A percentile compares a stretch with the other conserved stretches of the same genome.
phyloP scores from a whole-genome alignment of 257 asterid species.

The Solanum chaucha region DNA sequence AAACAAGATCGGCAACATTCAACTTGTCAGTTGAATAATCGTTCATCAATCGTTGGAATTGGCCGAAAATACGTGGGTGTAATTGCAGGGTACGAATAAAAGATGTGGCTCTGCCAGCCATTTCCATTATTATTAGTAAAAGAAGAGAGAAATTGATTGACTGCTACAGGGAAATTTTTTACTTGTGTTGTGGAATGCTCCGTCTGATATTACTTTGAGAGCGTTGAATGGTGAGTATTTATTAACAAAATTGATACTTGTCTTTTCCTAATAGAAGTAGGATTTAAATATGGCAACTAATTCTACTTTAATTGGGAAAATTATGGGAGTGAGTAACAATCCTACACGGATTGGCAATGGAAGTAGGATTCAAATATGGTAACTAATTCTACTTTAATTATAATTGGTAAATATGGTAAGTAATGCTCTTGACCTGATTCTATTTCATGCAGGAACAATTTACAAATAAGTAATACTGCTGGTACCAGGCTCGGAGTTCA shows the following conservation, averaged over 20 bases:
- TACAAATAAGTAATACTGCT: no score
- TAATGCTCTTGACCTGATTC: neutral
- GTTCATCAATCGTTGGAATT: neutral
- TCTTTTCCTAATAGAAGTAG: neutral
- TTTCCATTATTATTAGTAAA: neutral
- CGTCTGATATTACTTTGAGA: no score
- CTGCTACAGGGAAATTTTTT: no score
- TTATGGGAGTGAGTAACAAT: no score
- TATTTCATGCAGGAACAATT: no score
- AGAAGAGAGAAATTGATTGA: neutral
- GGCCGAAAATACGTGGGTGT: neutral
- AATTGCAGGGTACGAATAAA: neutral
- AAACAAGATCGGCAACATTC: neutral
- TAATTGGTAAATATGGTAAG: neutral
- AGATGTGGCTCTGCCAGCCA: no score
- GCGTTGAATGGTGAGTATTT: no score
- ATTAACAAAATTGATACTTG: neutral
- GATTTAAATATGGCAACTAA: neutral
- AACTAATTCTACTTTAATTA: no score
- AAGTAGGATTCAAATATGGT: neutral
- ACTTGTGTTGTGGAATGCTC: neutral
- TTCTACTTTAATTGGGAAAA: neutral
- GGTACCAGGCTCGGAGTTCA: neutral
- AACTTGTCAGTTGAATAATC: neutral
- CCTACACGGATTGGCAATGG: no score